phyloP scores from a whole-genome alignment of 106 monocot species.

The Alisma plantagoaquatica region DNA sequence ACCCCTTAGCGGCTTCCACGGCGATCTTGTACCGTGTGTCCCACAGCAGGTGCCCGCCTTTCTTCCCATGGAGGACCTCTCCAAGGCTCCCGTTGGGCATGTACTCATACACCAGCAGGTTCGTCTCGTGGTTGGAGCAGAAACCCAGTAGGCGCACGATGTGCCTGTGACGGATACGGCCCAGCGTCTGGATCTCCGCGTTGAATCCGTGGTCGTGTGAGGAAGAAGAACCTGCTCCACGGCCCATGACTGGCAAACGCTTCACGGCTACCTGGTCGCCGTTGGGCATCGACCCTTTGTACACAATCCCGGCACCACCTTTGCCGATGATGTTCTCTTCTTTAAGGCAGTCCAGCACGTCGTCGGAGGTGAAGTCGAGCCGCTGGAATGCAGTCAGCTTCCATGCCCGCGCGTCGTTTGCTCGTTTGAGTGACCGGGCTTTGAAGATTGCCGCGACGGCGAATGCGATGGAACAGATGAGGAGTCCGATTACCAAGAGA shows the following conservation, averaged over 20 bases:
- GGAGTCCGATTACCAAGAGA: constrained; percentile 55
- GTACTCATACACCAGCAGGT: constrained; percentile 83
- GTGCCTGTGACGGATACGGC: constrained; percentile 76
- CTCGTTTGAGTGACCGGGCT: constrained; percentile 51
- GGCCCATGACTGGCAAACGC: constrained; percentile 53
- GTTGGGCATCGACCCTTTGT: constrained; percentile 56
- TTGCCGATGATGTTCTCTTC: constrained; percentile 87
- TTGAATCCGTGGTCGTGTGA: constrained; percentile 84
- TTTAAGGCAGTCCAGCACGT: constrained; percentile 53
- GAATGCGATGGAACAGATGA: constrained; percentile 63
- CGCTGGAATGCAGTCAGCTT: constrained; percentile 84
- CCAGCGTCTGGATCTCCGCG: constrained; percentile 86
- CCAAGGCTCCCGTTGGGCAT: constrained; percentile 89
- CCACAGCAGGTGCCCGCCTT: constrained; percentile 73
- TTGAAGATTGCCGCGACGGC: constrained; percentile 63
- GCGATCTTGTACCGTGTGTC: constrained; percentile 78
- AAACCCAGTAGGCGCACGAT: constrained; percentile 80
- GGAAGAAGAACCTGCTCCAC: constrained; percentile 20
- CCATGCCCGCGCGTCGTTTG: constrained; percentile 52
- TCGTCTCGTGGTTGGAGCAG: constrained; percentile 70
- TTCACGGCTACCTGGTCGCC: constrained; percentile 70
- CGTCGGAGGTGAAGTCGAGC: constrained; percentile 62
- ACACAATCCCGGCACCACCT: constrained; percentile 80
- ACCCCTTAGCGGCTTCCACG: constrained; percentile 72
- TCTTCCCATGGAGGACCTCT: constrained; percentile 82